Percentiles rank a stretch among this genome's conserved stretches.
phyloP scores from a whole-genome alignment of 2,329 filamentous ascomycete genomes.

The Colletotrichum sp. region DNA sequence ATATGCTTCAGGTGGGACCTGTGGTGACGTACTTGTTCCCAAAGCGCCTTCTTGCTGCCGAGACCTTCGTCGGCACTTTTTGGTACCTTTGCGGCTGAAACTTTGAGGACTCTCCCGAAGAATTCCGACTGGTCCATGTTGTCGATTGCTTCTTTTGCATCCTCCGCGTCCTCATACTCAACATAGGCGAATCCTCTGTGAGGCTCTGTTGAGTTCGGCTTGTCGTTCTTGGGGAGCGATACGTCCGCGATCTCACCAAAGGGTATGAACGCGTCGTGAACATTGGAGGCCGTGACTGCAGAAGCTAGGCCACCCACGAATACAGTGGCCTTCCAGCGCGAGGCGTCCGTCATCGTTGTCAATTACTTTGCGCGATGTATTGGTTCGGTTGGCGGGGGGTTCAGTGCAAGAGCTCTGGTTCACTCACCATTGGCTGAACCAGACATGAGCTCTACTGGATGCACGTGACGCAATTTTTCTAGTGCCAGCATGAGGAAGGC shows the following conservation, averaged over 20 bases:
- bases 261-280: constrained; percentile 92
- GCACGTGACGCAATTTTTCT: constrained; percentile 14
- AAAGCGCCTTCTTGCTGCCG: constrained; percentile 91
- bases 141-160: constrained; percentile 94
- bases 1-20: not conserved
- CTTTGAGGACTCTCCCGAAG: constrained; percentile 90
- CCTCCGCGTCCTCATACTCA: constrained; percentile 84
- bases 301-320: constrained; percentile 90
- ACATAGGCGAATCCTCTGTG: constrained; percentile 97
- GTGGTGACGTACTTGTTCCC: constrained; percentile 80
- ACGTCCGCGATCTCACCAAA: constrained; percentile 96
- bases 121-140: constrained; percentile 99
- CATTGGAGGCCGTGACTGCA: constrained; percentile 73
- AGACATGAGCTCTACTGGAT: not conserved
- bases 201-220: constrained; percentile 75
- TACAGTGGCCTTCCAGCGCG: constrained; percentile 87
- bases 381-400: constrained; percentile 9
- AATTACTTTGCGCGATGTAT: not conserved
- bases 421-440: constrained; percentile 7
- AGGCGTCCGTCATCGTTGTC: constrained; percentile 74
- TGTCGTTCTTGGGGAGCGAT: constrained; percentile 85
- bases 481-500: not conserved
- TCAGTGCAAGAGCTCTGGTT: constrained; percentile 1
- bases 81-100: constrained; percentile 88
- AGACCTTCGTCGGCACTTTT: constrained; percentile 88